Evolutionary conservation across 2,329 filamentous ascomycete species (phyloP).

Genomic region (Colletotrichum filicis): DNA sequence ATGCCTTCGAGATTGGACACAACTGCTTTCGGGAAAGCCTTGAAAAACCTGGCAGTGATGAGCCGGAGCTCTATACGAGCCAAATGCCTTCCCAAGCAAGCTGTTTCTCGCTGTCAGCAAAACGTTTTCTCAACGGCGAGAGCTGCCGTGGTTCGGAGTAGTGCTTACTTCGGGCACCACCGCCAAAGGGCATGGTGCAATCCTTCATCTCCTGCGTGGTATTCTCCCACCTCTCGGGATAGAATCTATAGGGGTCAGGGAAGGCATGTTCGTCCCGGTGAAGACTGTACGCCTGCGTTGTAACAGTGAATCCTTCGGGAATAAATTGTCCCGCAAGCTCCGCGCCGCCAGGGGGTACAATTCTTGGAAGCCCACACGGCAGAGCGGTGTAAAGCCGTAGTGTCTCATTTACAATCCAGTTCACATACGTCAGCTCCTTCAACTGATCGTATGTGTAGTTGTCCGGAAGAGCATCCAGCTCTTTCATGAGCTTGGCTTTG

Average conservation of each 20-base stretch:
- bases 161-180: background rate
- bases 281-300: slow-evolving; percentile 57
- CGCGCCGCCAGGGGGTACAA: slow-evolving; percentile 52
- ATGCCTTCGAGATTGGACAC: slow-evolving; percentile 45
- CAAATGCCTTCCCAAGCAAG: slow-evolving; percentile 67
- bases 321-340: slow-evolving; percentile 51
- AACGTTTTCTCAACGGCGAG: too few species aligned
- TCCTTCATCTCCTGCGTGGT: slow-evolving; percentile 53
- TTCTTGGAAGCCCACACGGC: slow-evolving; percentile 51
- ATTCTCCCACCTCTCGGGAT: slow-evolving; percentile 17
- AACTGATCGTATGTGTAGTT: slow-evolving; percentile 47
- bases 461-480: slow-evolving; percentile 41
- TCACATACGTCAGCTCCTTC: slow-evolving; percentile 52
- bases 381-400: slow-evolving; percentile 55
- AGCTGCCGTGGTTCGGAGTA: fast-evolving
- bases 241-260: slow-evolving; percentile 47
- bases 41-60: slow-evolving; percentile 63
- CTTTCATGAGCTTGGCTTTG: slow-evolving; percentile 45
- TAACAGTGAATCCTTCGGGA: slow-evolving; percentile 51
- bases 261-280: slow-evolving; percentile 56
- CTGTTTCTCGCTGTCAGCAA: slow-evolving; percentile 12
- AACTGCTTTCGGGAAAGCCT: slow-evolving; percentile 51
- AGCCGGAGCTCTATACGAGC: slow-evolving; percentile 68
- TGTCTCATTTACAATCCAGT: slow-evolving; percentile 56
- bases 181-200: slow-evolving; percentile 32